phyloP scores from a whole-genome alignment of 768 basidiomycete species.

The Amanita polypyramis region DNA sequence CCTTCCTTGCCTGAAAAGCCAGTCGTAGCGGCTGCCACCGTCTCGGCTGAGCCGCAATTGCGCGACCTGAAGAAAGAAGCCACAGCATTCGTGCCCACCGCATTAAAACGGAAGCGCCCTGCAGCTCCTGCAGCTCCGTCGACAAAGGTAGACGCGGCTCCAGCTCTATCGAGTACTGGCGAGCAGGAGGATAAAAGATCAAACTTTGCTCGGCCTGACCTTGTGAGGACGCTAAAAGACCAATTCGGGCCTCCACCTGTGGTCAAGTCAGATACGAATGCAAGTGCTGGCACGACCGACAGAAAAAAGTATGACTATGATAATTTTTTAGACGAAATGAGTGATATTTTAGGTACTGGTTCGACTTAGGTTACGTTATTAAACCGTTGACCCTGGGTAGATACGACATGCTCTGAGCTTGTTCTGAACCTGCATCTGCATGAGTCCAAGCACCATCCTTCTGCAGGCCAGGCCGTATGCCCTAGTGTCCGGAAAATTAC shows the following conservation, averaged over 20 bases:
- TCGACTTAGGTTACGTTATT: not conserved
- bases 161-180: slow-evolving; percentile 31
- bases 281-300: slow-evolving; percentile 16
- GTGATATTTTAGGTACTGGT: slow-evolving; percentile 39
- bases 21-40: slow-evolving; percentile 44
- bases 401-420: not conserved
- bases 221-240: slow-evolving; percentile 48
- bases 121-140: slow-evolving; percentile 21
- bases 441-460: slow-evolving; percentile 33
- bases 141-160: slow-evolving; percentile 54
- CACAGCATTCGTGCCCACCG: slow-evolving; percentile 80
- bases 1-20: slow-evolving; percentile 34
- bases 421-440: no score
- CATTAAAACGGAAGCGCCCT: slow-evolving; percentile 67
- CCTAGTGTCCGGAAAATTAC: slow-evolving; percentile 42
- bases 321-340: slow-evolving; percentile 70
- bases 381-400: not conserved
- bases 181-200: slow-evolving; percentile 18
- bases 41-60: slow-evolving; percentile 78
- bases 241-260: slow-evolving; percentile 41
- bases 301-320: slow-evolving; percentile 61
- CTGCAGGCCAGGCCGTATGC: slow-evolving; percentile 63
- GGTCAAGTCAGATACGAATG: slow-evolving; percentile 4
- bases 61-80: slow-evolving; percentile 94
- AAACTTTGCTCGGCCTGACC: slow-evolving; percentile 47